phyloP scores from a whole-genome alignment of 2,329 filamentous ascomycete genomes.

The Trichoderma atroviride region DNA sequence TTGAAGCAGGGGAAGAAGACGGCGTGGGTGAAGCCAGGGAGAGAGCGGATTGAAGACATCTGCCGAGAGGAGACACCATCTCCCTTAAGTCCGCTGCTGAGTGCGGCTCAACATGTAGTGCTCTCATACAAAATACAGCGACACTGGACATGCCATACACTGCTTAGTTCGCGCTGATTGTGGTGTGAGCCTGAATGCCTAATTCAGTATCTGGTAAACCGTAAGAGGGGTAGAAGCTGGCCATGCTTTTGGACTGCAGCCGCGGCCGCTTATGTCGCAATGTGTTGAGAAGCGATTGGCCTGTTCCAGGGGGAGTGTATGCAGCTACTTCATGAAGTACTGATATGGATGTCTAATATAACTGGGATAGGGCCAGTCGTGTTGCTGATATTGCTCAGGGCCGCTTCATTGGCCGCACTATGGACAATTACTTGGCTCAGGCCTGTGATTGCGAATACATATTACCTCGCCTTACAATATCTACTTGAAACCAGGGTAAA shows the following conservation, averaged over 20 bases:
- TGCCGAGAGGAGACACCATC: neutral
- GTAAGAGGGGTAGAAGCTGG: neutral
- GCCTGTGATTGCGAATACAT: neutral
- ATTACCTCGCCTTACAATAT: neutral
- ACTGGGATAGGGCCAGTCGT: neutral
- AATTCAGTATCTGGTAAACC: neutral
- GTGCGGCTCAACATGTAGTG: neutral
- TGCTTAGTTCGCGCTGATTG: neutral
- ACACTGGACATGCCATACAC: neutral
- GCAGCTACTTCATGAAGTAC: neutral
- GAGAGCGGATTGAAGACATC: neutral
- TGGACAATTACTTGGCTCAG: neutral
- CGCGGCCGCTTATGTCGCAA: neutral
- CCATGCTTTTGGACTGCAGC: neutral
- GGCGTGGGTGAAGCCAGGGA: neutral
- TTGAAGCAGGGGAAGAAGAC: neutral
- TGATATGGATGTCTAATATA: neutral
- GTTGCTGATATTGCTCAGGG: neutral
- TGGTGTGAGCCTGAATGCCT: neutral
- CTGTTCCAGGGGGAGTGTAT: neutral
- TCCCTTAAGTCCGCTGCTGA: neutral
- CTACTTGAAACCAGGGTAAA: neutral
- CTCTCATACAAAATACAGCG: neutral
- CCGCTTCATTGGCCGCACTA: neutral
- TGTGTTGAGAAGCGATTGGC: neutral